Percentiles rank a stretch among this genome's conserved stretches.
phyloP scores from a whole-genome alignment of 2,329 filamentous ascomycete genomes.

The Colletotrichum limetticola region DNA sequence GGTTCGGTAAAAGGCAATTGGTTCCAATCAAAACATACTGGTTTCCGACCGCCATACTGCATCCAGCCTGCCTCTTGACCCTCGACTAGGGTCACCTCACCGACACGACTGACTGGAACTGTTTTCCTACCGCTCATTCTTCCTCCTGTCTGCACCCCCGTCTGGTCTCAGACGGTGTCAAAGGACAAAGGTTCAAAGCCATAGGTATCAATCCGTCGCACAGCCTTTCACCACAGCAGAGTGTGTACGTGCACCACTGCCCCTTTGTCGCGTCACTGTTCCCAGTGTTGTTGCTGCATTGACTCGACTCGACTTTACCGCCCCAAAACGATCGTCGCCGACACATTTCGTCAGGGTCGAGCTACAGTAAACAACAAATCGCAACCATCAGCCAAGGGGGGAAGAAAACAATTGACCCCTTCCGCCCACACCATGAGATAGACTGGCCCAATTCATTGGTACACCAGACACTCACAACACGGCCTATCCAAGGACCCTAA shows the following conservation, averaged over 20 bases:
- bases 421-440: slow-evolving; percentile 55
- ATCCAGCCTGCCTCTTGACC: slow-evolving; percentile 9
- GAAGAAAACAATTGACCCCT: slow-evolving; percentile 22
- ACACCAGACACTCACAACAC: slow-evolving; percentile 35
- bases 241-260: slow-evolving; percentile 20
- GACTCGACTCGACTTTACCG: slow-evolving; percentile 1
- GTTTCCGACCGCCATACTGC: slow-evolving; percentile 9
- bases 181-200: slow-evolving; percentile 23
- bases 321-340: slow-evolving; percentile 21
- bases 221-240: slow-evolving; percentile 28
- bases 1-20: slow-evolving; percentile 13
- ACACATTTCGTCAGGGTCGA: slow-evolving; percentile 10
- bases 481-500: slow-evolving; percentile 26
- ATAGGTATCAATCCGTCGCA: slow-evolving; percentile 14
- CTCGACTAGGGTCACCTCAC: slow-evolving; percentile 12
- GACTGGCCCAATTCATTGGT: slow-evolving; percentile 50
- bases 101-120: slow-evolving; percentile 6
- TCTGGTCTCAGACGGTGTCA: slow-evolving; percentile 24
- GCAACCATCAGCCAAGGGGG: slow-evolving; percentile 35
- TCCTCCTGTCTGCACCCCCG: slow-evolving; percentile 12
- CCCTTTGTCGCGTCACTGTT: slow-evolving; percentile 30
- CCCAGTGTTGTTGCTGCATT: slow-evolving; percentile 19
- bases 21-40: background rate
- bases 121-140: slow-evolving; percentile 3
- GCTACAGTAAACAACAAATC: slow-evolving; percentile 46